Evolutionary conservation across 352 stramenopile genomes (phyloP), one percentile per base, ranked within the genome.

Genomic region (Thalassiosira mediterranea): DNA sequence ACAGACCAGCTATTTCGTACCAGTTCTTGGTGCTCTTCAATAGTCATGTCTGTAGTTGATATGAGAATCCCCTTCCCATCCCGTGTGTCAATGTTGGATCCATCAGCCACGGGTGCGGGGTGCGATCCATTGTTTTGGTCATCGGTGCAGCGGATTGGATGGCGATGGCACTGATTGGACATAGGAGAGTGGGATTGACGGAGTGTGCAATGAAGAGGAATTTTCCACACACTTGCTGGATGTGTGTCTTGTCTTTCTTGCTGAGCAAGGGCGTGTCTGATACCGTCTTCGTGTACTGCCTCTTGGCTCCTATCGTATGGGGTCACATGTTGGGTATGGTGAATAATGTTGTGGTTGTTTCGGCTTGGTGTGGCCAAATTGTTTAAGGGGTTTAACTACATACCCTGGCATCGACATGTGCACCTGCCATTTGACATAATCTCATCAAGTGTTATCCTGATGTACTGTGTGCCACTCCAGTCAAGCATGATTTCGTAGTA

Each of bases 191-290:
- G 29, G 21, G 8, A 32, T 82, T 59, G 25, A 78, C 51, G 4
- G 63, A 59, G 3, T 65, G 52, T 3, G 44, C 62, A 40, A 77
- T 66, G 28, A 71, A 86, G 0, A 86, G 62, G 26, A 86, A 74
- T 21, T 66, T 63, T 4, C 78, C 63, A 37, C 42, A 60, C 17
- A 86, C 49, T 83, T 81, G 38, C 68, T 86, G 72, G 7, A 83
- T 66, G 51, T 51, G 66, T 25, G 13, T 62, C n/a, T 72, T 72
- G 0, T 47, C 40, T 15, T 61, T 21, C 49, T 73, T 72, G 29
- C 49, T 15, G 31, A 49, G 29, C 0, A 34, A 59, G 34, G 25
- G 53, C 0, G 73, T 11, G 1, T 21, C 57, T 2, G 63, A 49
- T 32, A 25, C 17, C 26, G 28, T 4, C n/a, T 13, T 65, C 3